Base-by-base conservation (phyloP, 1,284 basidiomycete genomes). In the Trichosporon inkin region DNA sequence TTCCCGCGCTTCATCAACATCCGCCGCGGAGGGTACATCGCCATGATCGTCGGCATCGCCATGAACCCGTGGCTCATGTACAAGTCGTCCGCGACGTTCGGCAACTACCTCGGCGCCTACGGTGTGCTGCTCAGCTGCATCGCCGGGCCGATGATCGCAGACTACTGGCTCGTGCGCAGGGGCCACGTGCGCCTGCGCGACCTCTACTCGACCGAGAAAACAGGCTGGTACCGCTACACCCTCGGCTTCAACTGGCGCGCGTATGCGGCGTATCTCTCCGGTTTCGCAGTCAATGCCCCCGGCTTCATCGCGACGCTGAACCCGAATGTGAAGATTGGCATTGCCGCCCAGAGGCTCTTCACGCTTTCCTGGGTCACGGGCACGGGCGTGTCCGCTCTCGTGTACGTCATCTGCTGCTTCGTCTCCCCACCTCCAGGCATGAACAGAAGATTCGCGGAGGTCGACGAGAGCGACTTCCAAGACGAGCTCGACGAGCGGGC, bases 1-100 rank as follows among this genome's bases (percentile, higher is more conserved):
- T 81, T 85, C 67, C 89, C 90, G 58, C 85, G 87, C 32, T 92
- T 85, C 79, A 86, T 93, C 71, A 91, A 88, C 16, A 92, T 93
- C 69, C 85, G 90, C 24, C 84, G 90, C 17, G 90, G 92, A 17
- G 88, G 88, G 3, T 90, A 88, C 73, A 78, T 92, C 55, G 87
- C 86, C 17, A 88, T 88, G 1, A 81, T 87, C 38, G 84, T 91
- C 56, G 89, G 88, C 10, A 74, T 91, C 40, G 83, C 81, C 74
- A 88, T 90, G 80, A 64, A 67, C 66, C 68, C 71, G n/a, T 93
- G 90, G 90, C 85, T 89, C 68, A 80, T 92, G 32, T 82, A 90
- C 66, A 86, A 86, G 73, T 84, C 81, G 64, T 87, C 85, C 72
- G 89, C 86, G 71, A 84, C 81, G 62, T 92, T 93, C 78, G 86